Conservation (phyloP, 2,329 filamentous ascomycete species). For the Truncatella angustata region DNA sequence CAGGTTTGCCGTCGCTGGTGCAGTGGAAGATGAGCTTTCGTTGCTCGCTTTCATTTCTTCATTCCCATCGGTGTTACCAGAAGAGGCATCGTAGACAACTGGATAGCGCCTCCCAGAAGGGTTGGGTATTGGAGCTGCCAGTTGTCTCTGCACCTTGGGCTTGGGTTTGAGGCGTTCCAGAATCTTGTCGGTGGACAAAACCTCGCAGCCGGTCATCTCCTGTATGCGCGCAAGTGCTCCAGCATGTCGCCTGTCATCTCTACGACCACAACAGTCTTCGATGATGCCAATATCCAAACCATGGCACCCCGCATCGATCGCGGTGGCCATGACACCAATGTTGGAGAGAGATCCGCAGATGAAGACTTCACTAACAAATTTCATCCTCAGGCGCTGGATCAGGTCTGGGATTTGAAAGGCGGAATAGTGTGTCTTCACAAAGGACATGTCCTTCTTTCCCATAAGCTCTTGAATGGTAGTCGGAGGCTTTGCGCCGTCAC, state of each 20-base stretch:
- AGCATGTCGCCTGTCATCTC: conserved; percentile 66
- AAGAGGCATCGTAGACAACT: neutral
- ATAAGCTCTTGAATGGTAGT: conserved; percentile 38
- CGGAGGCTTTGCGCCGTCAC: conserved; percentile 45
- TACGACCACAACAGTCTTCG: conserved; percentile 85
- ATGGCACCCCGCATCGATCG: conserved; percentile 83
- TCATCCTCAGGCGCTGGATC: conserved; percentile 75
- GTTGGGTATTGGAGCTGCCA: neutral
- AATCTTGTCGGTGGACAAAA: conserved; percentile 60
- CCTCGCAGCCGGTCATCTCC: conserved; percentile 71
- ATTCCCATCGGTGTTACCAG: neutral
- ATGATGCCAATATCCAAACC: conserved; percentile 85
- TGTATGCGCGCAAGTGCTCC: conserved; percentile 69
- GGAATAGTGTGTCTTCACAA: conserved; percentile 80
- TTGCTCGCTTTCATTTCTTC: neutral
- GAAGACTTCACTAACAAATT: conserved; percentile 84
- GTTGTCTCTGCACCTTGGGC: neutral
- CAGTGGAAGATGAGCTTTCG: conserved; percentile 15
- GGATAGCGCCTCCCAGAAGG: conserved; percentile 5
- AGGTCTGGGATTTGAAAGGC: conserved; percentile 76
- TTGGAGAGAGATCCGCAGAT: conserved; percentile 87
- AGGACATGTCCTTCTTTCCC: conserved; percentile 47
- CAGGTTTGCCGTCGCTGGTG: conserved; percentile 22
- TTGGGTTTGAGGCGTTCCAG: conserved; percentile 34
- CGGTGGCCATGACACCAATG: conserved; percentile 85